Conservation (phyloP, 176 grass and related monocot genomes). For the Bothriochloa decipiens region DNA sequence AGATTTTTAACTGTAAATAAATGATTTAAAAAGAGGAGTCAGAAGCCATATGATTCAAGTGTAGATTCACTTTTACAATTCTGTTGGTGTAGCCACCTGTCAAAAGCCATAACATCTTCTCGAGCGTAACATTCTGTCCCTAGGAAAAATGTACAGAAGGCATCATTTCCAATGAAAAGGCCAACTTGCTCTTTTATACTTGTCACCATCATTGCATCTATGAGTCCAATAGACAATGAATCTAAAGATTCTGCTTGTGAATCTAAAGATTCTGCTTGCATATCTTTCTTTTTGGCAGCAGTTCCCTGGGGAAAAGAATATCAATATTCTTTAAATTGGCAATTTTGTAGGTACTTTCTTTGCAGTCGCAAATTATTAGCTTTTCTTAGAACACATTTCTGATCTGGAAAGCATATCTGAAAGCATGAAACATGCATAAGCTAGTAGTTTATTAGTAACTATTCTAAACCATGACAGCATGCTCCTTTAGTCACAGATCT, state of each 20-base stretch:
- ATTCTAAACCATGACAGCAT: neutral
- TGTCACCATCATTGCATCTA: conserved; percentile 22
- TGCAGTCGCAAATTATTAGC: neutral
- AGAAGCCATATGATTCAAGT: neutral
- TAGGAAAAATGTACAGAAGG: conserved; percentile 18
- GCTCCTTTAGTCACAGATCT: neutral
- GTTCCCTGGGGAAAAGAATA: neutral
- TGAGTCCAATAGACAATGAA: neutral
- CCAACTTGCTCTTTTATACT: neutral
- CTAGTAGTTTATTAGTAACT: neutral
- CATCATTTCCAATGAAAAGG: neutral
- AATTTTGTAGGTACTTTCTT: neutral
- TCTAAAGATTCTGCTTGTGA: neutral
- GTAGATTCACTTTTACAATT: neutral
- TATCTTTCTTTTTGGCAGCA: neutral
- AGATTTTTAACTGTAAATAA: neutral
- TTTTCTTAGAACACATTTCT: neutral
- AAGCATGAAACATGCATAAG: neutral
- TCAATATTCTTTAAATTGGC: neutral
- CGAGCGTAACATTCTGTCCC: neutral
- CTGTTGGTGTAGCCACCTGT: neutral
- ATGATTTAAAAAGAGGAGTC: neutral
- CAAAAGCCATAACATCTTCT: conserved; percentile 16
- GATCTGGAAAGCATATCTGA: neutral
- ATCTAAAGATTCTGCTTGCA: neutral